A percentile compares a stretch with the other conserved stretches of the same genome.
phyloP scores from a whole-genome alignment of 2,329 filamentous ascomycete species.

The Aspergillus sp. region DNA sequence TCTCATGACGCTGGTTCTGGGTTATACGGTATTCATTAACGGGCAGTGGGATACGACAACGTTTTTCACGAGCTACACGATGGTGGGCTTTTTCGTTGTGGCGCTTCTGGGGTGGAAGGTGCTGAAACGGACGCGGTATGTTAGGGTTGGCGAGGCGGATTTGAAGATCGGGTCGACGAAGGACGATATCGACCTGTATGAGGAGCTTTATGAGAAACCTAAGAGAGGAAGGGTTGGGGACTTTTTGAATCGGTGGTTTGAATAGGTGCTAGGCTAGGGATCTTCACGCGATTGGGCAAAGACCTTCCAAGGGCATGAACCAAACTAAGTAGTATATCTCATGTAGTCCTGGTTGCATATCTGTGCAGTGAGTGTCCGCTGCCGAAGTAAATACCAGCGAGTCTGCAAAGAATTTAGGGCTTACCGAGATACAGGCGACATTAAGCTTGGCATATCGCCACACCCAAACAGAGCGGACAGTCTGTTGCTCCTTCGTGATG shows the following conservation, averaged over 20 bases:
- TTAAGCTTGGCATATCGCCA: too few species aligned
- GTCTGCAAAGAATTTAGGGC: too few species aligned
- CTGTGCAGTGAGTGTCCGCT: too few species aligned
- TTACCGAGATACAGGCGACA: too few species aligned
- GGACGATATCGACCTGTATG: slow-evolving; percentile 29
- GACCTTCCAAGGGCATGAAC: too few species aligned
- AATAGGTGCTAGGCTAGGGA: too few species aligned
- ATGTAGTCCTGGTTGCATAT: too few species aligned
- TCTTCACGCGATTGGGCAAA: too few species aligned
- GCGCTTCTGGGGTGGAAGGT: slow-evolving; percentile 70
- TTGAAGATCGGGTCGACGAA: slow-evolving; percentile 36
- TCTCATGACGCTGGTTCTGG: slow-evolving; percentile 69
- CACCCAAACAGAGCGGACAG: too few species aligned
- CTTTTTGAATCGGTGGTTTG: neutral
- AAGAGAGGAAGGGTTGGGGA: neutral
- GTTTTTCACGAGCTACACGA: slow-evolving; percentile 70
- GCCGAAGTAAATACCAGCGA: too few species aligned
- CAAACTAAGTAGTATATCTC: too few species aligned
- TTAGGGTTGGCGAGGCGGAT: slow-evolving; percentile 58
- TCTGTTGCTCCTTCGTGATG: too few species aligned
- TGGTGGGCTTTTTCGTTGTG: slow-evolving; percentile 63
- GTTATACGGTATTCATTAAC: slow-evolving; percentile 70
- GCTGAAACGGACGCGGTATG: slow-evolving; percentile 58
- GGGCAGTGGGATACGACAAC: slow-evolving; percentile 62
- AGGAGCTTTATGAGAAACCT: slow-evolving; percentile 7